Evolutionary conservation across 208 protist genomes (phyloP), one percentile per base, ranked within the genome.

Genomic region (Leishmania turanica): DNA sequence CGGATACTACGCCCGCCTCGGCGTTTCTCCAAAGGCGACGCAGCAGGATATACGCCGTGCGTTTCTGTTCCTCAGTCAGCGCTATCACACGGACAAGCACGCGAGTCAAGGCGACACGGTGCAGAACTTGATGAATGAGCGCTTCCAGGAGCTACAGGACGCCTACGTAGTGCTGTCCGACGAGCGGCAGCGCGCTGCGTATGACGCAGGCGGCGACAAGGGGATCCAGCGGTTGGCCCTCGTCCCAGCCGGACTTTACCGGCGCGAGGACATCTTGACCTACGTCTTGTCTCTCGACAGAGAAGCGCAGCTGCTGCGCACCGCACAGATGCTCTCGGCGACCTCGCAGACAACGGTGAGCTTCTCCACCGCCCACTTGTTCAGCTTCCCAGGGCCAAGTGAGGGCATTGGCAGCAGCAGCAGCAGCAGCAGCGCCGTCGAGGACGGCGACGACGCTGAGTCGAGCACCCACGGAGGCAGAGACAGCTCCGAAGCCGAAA

Each of bases 41-140:
- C 88, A 88, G 75, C 84, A 88, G 62, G 90, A 90, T 45, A 92
- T 98, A 69, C 92, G 93, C 13, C 87, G 86, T 17, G 92, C 93
- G 2, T 98, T 97, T 79, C 75, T 96, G 19, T 83, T 90, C 19
- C 87, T 98, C 45, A 96, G 92, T 74, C 89, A 92, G 80, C 89
- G 83, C 42, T 98, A 96, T 82, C 95, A 98, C 86, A 95, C 92
- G 5, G 95, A 98, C 82, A 97, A 96, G 75, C 92, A 96, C 86
- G 69, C 60, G 24, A 87, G 68, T 27, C 83, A 90, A 56, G 75
- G 81, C 17, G 79, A 84, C 7, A 88, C 79, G 37, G 66, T 89
- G 40, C 88, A 92, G 76, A 78, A 86, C 3, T 74, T 90, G 21
- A 97, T 97, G 95, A 93, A 92, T 71, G 87, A 88, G 5, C 88